These are phyloP conservation scores for Talaromyces sp. DNA, from an alignment of 2,329 filamentous ascomycete genomes.

Conservation along the genomic window DNA sequence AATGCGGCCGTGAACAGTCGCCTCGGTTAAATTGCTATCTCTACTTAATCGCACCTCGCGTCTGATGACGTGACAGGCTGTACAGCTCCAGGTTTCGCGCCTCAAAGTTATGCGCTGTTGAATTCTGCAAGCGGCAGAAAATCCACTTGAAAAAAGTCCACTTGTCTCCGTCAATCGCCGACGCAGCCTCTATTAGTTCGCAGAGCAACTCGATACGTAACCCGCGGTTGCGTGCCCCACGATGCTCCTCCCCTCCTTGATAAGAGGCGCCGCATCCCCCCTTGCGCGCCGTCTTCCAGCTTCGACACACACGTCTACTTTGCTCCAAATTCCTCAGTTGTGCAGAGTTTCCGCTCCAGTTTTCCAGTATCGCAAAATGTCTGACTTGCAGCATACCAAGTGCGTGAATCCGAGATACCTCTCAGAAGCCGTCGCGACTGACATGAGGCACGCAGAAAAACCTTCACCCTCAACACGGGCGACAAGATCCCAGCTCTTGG, in stretches of 20 bases:
- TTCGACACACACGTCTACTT: neutral
- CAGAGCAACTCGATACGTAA: neutral
- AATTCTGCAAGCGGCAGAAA: neutral
- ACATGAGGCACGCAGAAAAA: constrained; percentile 20
- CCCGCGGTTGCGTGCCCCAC: neutral
- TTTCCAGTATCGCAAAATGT: constrained; percentile 19
- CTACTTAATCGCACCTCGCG: neutral
- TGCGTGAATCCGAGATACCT: constrained; percentile 11
- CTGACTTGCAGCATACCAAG: constrained; percentile 23
- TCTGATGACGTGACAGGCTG: neutral
- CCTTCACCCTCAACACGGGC: constrained; percentile 45
- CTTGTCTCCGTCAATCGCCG: neutral
- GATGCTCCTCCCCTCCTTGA: constrained; percentile 6
- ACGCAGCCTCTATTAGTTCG: neutral
- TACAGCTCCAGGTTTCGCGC: neutral
- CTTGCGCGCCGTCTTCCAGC: neutral
- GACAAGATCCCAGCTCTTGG: constrained; percentile 45
- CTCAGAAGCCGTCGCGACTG: neutral
- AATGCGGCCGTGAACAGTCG: neutral
- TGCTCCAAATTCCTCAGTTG: neutral
- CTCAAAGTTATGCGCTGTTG: neutral
- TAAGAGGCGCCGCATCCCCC: neutral
- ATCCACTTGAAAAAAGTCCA: neutral
- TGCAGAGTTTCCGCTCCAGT: neutral
- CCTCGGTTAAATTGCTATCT: neutral